A percentile compares a stretch with the other conserved stretches of the same genome.
These are phyloP conservation scores for Trichoderma sp. DNA, from an alignment of 2,329 filamentous ascomycete species.

Conservation along the genomic window DNA sequence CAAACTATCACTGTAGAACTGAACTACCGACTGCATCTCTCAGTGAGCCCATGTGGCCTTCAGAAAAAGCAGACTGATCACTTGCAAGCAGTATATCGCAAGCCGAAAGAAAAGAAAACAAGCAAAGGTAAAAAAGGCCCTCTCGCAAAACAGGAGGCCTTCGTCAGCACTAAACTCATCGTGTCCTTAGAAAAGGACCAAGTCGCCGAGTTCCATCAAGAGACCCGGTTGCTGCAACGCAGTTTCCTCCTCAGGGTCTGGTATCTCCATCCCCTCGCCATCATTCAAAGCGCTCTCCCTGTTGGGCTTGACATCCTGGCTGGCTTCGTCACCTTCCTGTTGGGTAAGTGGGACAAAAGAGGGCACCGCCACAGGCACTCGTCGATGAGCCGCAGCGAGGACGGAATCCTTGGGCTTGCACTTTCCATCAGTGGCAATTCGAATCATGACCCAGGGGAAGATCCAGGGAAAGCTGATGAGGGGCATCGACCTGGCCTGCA, in stretches of 20 bases:
- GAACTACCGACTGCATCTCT: no score
- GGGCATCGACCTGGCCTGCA: slow-evolving; percentile 61
- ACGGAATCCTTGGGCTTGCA: slow-evolving; percentile 33
- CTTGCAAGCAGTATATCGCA: no score
- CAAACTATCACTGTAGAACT: background rate
- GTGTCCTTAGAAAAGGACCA: background rate
- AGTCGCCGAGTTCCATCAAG: background rate
- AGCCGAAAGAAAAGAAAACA: no score
- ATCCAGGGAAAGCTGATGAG: slow-evolving; percentile 95
- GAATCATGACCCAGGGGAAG: slow-evolving; percentile 63
- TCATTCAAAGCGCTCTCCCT: background rate
- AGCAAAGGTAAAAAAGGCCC: no score
- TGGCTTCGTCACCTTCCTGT: background rate
- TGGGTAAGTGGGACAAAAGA: background rate
- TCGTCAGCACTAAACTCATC: background rate
- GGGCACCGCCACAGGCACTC: background rate
- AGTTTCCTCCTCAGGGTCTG: background rate
- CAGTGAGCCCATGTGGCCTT: no score
- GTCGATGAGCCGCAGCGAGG: slow-evolving; percentile 29
- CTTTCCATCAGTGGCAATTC: slow-evolving; percentile 38
- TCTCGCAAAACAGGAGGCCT: no score
- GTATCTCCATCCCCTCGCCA: background rate
- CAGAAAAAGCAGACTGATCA: background rate
- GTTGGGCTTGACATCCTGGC: background rate
- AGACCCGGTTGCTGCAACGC: background rate